Percentiles rank a stretch among this genome's conserved stretches.
Conservation (phyloP, 768 basidiomycete genomes). For the Russula sp. region DNA sequence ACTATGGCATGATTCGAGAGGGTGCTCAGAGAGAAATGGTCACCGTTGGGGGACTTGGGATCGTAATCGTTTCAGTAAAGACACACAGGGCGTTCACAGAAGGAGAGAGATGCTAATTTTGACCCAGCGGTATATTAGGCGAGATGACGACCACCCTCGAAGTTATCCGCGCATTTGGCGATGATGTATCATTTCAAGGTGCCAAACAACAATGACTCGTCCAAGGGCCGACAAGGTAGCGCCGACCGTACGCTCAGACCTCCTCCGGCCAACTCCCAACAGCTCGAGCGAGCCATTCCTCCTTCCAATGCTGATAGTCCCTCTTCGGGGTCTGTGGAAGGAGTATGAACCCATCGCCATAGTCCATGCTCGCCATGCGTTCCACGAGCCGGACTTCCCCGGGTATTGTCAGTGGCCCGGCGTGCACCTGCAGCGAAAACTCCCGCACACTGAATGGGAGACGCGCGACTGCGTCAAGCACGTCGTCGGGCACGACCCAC, state of each 20-base stretch:
- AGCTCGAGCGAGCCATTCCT: conserved; percentile 8
- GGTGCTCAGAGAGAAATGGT: not conserved
- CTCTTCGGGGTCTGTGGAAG: not conserved
- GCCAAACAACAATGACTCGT: too few relatives aligned
- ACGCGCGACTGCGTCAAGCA: not conserved
- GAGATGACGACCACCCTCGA: too few relatives aligned
- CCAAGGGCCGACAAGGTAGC: not conserved
- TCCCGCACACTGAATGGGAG: conserved; percentile 11
- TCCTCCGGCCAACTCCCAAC: not conserved
- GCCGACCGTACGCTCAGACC: not conserved
- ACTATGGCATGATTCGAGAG: not conserved
- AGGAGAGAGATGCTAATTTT: not conserved
- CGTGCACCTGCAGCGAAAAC: conserved; percentile 12
- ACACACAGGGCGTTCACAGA: not conserved
- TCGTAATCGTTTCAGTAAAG: too few relatives aligned
- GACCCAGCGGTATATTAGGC: too few relatives aligned
- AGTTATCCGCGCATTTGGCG: not conserved
- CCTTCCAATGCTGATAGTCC: conserved; percentile 1
- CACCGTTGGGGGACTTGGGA: too few relatives aligned
- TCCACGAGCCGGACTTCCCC: conserved; percentile 5
- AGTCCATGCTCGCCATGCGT: conserved; percentile 18
- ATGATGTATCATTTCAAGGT: not conserved
- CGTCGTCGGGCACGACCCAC: conserved; percentile 6
- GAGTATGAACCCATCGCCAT: conserved; percentile 18
- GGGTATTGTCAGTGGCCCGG: not conserved